phyloP scores from a whole-genome alignment of 495 filamentous ascomycete species.

The Tuber magnatum region DNA sequence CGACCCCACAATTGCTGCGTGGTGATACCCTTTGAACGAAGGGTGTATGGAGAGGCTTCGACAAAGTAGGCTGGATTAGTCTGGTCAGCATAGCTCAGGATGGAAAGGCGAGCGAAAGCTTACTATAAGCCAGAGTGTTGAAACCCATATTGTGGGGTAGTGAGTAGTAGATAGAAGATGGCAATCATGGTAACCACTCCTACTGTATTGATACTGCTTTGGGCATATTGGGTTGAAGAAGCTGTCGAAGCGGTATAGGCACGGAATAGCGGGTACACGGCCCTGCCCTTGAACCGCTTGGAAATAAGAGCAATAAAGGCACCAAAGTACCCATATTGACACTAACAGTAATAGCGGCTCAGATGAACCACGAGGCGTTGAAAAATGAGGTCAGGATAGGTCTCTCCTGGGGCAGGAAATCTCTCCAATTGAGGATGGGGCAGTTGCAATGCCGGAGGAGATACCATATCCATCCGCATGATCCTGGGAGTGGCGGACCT shows the following conservation, averaged over 20 bases:
- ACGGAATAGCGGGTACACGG: too few relatives aligned
- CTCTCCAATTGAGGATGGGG: conserved; percentile 59
- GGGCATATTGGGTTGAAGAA: conserved; percentile 51
- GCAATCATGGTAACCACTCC: conserved; percentile 54
- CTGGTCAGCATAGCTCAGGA: neutral
- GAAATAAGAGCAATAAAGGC: too few relatives aligned
- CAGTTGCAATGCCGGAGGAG: conserved; percentile 58
- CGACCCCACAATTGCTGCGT: conserved; percentile 59
- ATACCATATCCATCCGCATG: conserved; percentile 60
- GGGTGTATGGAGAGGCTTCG: conserved; percentile 58
- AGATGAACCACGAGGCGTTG: conserved; percentile 60
- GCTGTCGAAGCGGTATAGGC: conserved; percentile 58
- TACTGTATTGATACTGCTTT: conserved; percentile 44
- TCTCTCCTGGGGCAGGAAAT: conserved; percentile 61
- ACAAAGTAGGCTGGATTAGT: conserved; percentile 50
- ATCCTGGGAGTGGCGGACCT: conserved; percentile 64
- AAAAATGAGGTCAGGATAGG: conserved; percentile 57
- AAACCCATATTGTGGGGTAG: conserved; percentile 64
- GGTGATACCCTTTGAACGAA: conserved; percentile 55
- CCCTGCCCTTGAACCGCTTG: too few relatives aligned
- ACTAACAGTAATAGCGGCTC: conserved; percentile 55
- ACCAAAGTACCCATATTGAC: conserved; percentile 54
- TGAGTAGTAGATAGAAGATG: conserved; percentile 57
- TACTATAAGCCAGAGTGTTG: conserved; percentile 61
- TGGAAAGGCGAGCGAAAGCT: conserved; percentile 20